Evolutionary conservation across 192 early-diverging fungal genomes (phyloP).

Genomic region (Umbelopsis isabellina): DNA sequence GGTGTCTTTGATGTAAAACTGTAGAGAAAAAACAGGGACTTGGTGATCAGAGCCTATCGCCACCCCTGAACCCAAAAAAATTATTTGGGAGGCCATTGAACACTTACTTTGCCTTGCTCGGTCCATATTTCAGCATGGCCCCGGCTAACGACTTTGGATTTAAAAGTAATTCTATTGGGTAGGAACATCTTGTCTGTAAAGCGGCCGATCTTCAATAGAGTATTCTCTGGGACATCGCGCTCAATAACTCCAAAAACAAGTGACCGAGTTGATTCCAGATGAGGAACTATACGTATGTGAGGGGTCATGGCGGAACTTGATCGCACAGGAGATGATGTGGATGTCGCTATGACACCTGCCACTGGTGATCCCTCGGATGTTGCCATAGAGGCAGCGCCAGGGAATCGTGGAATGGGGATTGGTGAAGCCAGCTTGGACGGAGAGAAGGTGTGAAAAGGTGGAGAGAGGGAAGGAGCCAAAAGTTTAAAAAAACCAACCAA

Average conservation of each 20-base stretch:
- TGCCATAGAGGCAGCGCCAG: conserved; percentile 12
- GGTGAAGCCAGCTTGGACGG: conserved; percentile 2
- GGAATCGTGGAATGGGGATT: conserved; percentile 16
- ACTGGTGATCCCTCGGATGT: conserved; percentile 18
- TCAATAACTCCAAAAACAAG: conserved; percentile 59
- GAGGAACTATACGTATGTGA: conserved; percentile 60
- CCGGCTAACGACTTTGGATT: conserved; percentile 83
- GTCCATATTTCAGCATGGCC: conserved; percentile 90
- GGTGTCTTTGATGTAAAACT: conserved; percentile 94
- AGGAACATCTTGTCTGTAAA: conserved; percentile 44
- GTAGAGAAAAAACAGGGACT: conserved; percentile 21
- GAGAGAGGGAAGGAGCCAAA: neutral
- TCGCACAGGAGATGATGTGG: conserved; percentile 4
- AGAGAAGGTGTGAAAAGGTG: conserved; percentile 4
- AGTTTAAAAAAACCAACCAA: neutral
- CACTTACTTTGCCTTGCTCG: conserved; percentile 56
- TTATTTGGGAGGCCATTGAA: no score
- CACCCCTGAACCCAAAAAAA: neutral
- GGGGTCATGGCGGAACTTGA: conserved; percentile 33
- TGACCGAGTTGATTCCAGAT: conserved; percentile 53
- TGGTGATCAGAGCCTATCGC: conserved; percentile 33
- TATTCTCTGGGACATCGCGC: conserved; percentile 37
- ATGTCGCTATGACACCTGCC: neutral
- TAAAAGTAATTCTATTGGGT: conserved; percentile 66
- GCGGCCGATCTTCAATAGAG: conserved; percentile 42